A percentile compares a stretch with the other conserved stretches of the same genome.
Evolutionary conservation across 257 asterid species (phyloP).

Genomic region (Fraxinus pennsylvanica): DNA sequence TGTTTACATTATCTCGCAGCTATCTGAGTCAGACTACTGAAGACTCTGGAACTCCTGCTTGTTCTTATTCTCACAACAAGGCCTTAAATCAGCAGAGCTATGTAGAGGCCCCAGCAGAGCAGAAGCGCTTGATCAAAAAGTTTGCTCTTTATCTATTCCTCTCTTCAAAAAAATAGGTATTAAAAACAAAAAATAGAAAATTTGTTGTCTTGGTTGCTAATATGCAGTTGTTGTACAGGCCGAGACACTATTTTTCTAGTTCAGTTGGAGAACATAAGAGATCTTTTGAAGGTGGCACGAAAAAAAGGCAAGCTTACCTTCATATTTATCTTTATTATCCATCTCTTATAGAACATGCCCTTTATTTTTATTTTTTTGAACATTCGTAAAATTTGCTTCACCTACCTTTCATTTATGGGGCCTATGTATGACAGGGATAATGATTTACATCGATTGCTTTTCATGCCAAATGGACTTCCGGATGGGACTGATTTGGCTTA

Average conservation of each 20-base stretch:
- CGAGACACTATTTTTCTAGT: constrained; percentile 49
- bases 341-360: neutral
- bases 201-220: constrained; percentile 22
- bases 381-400: neutral
- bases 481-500: constrained; percentile 96
- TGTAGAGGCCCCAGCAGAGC: constrained; percentile 46
- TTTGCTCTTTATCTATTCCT: constrained; percentile 34
- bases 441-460: constrained; percentile 82
- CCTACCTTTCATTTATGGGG: constrained; percentile 9
- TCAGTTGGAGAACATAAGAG: constrained; percentile 55
- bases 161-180: neutral
- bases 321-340: neutral
- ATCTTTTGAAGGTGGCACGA: constrained; percentile 65
- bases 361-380: neutral
- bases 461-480: constrained; percentile 98
- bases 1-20: constrained; percentile 27
- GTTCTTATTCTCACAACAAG: constrained; percentile 33
- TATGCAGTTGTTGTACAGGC: constrained; percentile 55
- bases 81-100: constrained; percentile 44
- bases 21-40: constrained; percentile 41
- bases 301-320: constrained; percentile 64
- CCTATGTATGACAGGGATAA: constrained; percentile 66
- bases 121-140: constrained; percentile 70
- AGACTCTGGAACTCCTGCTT: constrained; percentile 42
- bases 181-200: neutral